A percentile compares a stretch with the other conserved stretches of the same genome.
Conservation (phyloP, 331 rosid species). For the Rhamnella rubrinervis region DNA sequence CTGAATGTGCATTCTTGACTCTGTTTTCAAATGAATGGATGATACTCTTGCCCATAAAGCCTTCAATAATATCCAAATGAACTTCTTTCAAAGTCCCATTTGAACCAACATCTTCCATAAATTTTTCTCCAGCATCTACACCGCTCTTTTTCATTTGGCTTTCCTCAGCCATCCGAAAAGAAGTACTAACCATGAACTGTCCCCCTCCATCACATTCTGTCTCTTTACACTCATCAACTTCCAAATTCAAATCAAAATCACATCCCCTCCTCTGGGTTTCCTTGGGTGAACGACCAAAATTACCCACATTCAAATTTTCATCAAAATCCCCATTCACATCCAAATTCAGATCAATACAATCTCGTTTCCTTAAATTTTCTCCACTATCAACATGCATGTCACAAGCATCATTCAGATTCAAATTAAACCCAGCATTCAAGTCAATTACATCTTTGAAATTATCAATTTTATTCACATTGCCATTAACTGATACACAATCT, state of each 20-base stretch:
- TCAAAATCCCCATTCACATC: conserved; percentile 59
- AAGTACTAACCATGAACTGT: conserved; percentile 22
- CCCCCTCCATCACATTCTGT: conserved; percentile 35
- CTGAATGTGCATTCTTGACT: conserved; percentile 23
- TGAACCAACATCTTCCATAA: conserved; percentile 29
- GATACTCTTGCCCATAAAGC: conserved; percentile 17
- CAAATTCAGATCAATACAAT: conserved; percentile 78
- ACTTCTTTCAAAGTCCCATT: conserved; percentile 32
- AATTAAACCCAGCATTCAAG: conserved; percentile 51
- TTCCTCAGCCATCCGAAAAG: conserved; percentile 30
- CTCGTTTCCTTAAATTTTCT: conserved; percentile 37
- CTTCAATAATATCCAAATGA: conserved; percentile 31
- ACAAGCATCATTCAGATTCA: conserved; percentile 44
- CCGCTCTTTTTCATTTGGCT: conserved; percentile 22
- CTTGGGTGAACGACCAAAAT: conserved; percentile 26
- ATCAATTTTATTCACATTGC: conserved; percentile 22
- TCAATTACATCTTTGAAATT: conserved; percentile 52
- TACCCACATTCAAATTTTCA: conserved; percentile 24
- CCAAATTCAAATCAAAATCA: conserved; percentile 80
- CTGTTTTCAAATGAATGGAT: conserved; percentile 16
- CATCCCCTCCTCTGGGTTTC: conserved; percentile 47
- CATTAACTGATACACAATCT: conserved; percentile 30
- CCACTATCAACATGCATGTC: conserved; percentile 16
- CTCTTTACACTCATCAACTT: conserved; percentile 64
- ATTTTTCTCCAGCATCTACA: conserved; percentile 24